phyloP scores from a whole-genome alignment of 2,329 filamentous ascomycete species.

The Beauveria brongniartii region DNA sequence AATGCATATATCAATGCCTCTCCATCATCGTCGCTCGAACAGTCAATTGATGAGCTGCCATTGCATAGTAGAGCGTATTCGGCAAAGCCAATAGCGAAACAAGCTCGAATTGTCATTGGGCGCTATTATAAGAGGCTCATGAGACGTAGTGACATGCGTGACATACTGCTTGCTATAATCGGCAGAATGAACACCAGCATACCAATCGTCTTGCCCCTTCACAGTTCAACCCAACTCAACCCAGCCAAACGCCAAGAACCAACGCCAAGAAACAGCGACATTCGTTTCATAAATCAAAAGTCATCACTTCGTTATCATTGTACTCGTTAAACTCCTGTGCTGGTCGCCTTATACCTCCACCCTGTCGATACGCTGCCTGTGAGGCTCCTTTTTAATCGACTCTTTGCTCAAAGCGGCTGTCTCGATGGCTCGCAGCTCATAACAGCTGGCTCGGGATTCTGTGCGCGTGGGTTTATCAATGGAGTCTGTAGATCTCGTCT shows the following conservation, averaged over 20 bases:
- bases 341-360: not conserved
- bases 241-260: not conserved
- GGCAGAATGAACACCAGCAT: not conserved
- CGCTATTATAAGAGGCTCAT: not conserved
- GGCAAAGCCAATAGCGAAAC: no score
- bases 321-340: not conserved
- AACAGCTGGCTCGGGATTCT: conserved; percentile 1
- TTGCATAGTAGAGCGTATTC: no score
- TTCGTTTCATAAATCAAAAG: not conserved
- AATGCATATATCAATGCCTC: no score
- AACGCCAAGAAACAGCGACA: not conserved
- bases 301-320: not conserved
- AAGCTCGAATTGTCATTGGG: not conserved
- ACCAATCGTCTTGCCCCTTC: not conserved
- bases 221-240: not conserved
- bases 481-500: not conserved
- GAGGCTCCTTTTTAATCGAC: not conserved
- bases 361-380: not conserved
- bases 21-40: no score
- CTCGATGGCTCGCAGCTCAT: conserved; percentile 3
- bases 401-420: not conserved
- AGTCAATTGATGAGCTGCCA: no score
- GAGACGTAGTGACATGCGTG: not conserved
- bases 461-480: not conserved
- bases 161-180: not conserved